Base-by-base conservation (phyloP, 1,284 basidiomycete species). In the Papiliotrema fonsecae region DNA sequence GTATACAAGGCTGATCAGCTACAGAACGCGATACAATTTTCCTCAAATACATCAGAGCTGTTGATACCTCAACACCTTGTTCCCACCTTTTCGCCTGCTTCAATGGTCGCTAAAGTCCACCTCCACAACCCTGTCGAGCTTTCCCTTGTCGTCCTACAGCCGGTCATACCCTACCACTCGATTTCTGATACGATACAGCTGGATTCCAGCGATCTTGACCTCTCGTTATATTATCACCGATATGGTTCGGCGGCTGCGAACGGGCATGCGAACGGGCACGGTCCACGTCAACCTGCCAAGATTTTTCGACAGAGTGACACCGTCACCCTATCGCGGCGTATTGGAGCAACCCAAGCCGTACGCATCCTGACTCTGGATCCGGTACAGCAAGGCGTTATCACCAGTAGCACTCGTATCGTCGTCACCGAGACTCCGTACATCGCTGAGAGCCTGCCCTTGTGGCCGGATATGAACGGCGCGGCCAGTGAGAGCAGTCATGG, bases 331-430 rank as follows among this genome's bases (percentile, higher is more conserved):
- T 36, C 39, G 28, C 45, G 50, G 26, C 25, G 27, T 31, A 14
- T 24, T 19, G 36, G 16, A 18, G 6, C 40, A n/a, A 4, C 42
- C 7, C 16, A 31, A 40, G n/a, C 25, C 2, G 67, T 64, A 55
- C 61, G 61, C 21, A 62, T 78, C 22, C 67, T 76, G 10, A 67
- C 77, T 64, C 58, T 69, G 3, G 81, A 86, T 52, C 88, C 89
- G 1, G 83, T 85, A 22, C 70, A 79, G 19, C 87, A 90, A 74
- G 90, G 90, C 16, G 73, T 77, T 51, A 77, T 80, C 6, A 68
- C 75, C 16, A 69, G 64, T 26, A 78, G 77, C 3, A 62, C 88
- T 1, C 77, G 74, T 37, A 73, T 91, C 39, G 77, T 86, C 43
- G 64, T 89, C 69, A 47, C 68, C 58, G 45, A 47, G 3, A 62